These are phyloP conservation scores for Rhododendron griersonianum DNA, from an alignment of 148 eudicot genomes.

Conservation along the genomic window DNA sequence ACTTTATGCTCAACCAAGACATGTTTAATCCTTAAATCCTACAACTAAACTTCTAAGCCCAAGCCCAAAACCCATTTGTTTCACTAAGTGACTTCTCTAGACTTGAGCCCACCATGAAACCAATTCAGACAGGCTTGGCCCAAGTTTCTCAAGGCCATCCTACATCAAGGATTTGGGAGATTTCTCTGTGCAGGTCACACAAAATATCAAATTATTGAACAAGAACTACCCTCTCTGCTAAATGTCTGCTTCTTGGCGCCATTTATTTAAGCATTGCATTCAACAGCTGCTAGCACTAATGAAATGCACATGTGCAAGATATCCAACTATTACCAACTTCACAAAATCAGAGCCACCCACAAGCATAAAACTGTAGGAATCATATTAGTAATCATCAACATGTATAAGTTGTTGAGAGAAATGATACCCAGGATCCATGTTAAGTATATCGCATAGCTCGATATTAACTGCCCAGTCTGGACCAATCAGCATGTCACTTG, in stretches of 20 bases:
- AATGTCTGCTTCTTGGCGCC: not conserved
- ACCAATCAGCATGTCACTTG: constrained; percentile 77
- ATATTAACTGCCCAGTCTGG: constrained; percentile 93
- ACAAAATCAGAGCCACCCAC: not conserved
- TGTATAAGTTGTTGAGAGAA: constrained; percentile 1
- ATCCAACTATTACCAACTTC: not conserved
- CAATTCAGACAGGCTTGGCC: not conserved
- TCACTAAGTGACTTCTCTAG: not conserved
- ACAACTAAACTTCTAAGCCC: not conserved
- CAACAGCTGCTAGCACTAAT: not conserved
- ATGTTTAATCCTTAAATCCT: not conserved
- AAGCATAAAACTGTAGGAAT: not conserved
- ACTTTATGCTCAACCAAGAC: not conserved
- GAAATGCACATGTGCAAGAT: not conserved
- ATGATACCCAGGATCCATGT: constrained; percentile 77
- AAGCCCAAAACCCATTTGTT: not conserved
- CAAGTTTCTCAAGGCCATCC: not conserved
- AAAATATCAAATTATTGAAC: not conserved
- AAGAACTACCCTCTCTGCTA: not conserved
- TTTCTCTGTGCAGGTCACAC: not conserved
- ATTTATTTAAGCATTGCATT: not conserved
- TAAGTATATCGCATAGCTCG: constrained; percentile 85
- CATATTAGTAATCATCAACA: not conserved
- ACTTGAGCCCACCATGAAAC: not conserved
- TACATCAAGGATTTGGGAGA: not conserved